Evolutionary conservation across 169 alveolate species (phyloP).

Genomic region (Ichthyophthirius multifiliis): DNA sequence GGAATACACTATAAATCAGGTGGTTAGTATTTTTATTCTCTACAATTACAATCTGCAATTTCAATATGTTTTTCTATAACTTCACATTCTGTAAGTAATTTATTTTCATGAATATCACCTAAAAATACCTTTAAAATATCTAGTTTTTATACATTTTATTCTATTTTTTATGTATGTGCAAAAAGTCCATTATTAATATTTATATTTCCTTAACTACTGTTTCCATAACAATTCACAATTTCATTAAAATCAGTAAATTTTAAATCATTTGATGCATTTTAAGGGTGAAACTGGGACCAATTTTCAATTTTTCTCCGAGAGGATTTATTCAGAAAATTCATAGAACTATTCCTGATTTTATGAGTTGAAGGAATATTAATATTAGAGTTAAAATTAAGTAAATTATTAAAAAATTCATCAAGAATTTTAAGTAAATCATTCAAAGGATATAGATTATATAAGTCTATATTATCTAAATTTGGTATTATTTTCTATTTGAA

Average conservation of each 20-base stretch:
- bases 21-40: background rate
- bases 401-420: background rate
- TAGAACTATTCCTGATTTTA: slow-evolving; percentile 2
- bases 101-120: background rate
- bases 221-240: too few relatives aligned
- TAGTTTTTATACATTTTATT: background rate
- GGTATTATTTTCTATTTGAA: background rate
- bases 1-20: background rate
- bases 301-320: background rate
- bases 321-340: background rate
- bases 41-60: background rate
- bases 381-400: background rate
- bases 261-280: background rate
- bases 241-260: background rate
- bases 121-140: background rate
- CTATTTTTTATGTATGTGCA: background rate
- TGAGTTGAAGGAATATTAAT: background rate
- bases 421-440: background rate
- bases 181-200: background rate
- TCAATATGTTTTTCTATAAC: background rate
- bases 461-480: background rate
- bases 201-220: too few relatives aligned
- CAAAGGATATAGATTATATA: background rate
- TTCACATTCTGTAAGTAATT: background rate
- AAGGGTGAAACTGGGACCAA: background rate